phyloP scores from a whole-genome alignment of 257 asterid genomes.

The Striga asiatica region DNA sequence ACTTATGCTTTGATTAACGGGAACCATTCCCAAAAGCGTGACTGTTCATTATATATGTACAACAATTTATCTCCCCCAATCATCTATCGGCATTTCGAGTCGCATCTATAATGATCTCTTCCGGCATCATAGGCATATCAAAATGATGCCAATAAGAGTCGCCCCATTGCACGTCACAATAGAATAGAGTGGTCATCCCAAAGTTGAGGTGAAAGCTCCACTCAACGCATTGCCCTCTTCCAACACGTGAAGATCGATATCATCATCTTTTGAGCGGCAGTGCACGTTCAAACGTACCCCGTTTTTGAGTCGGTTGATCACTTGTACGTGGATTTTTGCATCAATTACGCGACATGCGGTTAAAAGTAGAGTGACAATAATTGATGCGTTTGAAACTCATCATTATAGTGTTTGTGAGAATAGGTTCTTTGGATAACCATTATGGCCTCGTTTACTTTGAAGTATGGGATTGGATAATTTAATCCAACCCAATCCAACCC shows the following conservation, averaged over 20 bases:
- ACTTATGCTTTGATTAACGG: too few relatives aligned
- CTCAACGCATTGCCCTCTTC: not conserved
- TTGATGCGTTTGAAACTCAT: too few relatives aligned
- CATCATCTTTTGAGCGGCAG: conserved; percentile 34
- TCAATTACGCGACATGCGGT: not conserved
- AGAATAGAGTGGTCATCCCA: conserved; percentile 30
- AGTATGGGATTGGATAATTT: too few relatives aligned
- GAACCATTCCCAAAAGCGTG: conserved; percentile 23
- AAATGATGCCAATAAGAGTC: conserved; percentile 24
- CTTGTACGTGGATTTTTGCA: conserved; percentile 21
- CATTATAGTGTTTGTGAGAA: too few relatives aligned
- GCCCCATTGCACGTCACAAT: conserved; percentile 27
- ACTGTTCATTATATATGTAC: conserved; percentile 24
- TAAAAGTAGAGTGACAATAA: not conserved
- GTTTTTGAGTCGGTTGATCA: conserved; percentile 19
- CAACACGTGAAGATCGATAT: conserved; percentile 25
- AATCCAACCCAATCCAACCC: too few relatives aligned
- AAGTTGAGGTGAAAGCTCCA: conserved; percentile 30
- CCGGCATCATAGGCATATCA: conserved; percentile 23
- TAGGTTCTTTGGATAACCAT: too few relatives aligned
- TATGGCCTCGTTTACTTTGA: too few relatives aligned
- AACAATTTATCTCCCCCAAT: conserved; percentile 14
- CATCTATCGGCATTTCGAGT: conserved; percentile 32
- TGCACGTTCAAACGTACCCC: conserved; percentile 24
- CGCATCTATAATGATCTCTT: conserved; percentile 22